Evolutionary conservation across 257 asterid species (phyloP).

Genomic region (Coffea eugenioides): DNA sequence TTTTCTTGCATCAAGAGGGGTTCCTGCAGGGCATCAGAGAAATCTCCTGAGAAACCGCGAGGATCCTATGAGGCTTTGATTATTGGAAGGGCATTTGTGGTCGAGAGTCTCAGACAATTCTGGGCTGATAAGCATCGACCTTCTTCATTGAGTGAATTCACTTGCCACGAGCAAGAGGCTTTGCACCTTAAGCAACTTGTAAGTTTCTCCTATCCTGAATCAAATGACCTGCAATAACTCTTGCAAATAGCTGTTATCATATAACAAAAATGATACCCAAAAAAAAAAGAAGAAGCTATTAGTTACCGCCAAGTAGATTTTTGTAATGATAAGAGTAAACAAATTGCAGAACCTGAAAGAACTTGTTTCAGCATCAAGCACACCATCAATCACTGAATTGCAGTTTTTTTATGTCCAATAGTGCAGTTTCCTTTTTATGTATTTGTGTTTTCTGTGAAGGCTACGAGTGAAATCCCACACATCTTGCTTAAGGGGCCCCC

Average conservation of each 20-base stretch:
- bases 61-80: conserved; percentile 62
- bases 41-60: conserved; percentile 58
- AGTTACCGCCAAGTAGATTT: neutral
- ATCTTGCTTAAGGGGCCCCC: conserved; percentile 68
- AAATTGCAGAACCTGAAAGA: neutral
- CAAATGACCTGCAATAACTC: neutral
- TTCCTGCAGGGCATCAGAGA: conserved; percentile 46
- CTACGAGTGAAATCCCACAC: conserved; percentile 51
- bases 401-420: neutral
- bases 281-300: neutral
- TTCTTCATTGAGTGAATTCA: conserved; percentile 50
- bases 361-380: neutral
- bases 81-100: conserved; percentile 64
- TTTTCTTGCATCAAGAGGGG: conserved; percentile 74
- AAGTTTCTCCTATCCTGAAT: conserved; percentile 26
- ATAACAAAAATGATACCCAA: neutral
- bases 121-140: conserved; percentile 90
- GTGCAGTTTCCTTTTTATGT: neutral
- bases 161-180: conserved; percentile 81
- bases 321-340: neutral
- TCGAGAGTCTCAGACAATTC: conserved; percentile 65
- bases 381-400: neutral
- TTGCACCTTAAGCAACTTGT: conserved; percentile 61
- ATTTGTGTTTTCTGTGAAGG: conserved; percentile 22
- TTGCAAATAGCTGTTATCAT: neutral